Percentiles rank a stretch among this genome's conserved stretches.
Conservation (phyloP, 495 filamentous ascomycete species). For the Letharia lupina region DNA sequence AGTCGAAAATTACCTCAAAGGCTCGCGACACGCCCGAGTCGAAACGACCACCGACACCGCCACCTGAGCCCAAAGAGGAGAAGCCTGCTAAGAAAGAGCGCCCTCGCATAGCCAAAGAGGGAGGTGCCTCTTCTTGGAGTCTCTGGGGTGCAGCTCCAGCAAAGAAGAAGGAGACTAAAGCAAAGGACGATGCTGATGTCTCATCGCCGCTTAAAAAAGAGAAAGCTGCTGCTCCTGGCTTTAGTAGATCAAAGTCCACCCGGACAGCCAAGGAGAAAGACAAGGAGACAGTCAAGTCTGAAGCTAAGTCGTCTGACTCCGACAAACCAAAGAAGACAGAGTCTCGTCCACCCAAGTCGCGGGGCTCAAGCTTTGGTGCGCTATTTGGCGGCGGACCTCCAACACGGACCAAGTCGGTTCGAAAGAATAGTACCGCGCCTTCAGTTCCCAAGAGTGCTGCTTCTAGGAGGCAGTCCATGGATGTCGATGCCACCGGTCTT, state of each 20-base stretch:
- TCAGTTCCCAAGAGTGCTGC: conserved; percentile 30
- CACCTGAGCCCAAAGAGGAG: conserved; percentile 40
- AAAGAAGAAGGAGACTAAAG: conserved; percentile 40
- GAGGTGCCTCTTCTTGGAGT: conserved; percentile 46
- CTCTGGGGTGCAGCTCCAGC: conserved; percentile 48
- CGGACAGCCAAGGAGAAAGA: conserved; percentile 42
- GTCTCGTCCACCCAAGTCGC: conserved; percentile 23
- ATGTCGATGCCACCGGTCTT: conserved; percentile 40
- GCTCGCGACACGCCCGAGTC: conserved; percentile 25
- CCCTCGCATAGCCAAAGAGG: conserved; percentile 43
- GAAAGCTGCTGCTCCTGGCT: conserved; percentile 28
- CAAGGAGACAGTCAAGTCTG: conserved; percentile 40
- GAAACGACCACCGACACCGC: conserved; percentile 44
- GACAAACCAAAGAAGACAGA: conserved; percentile 43
- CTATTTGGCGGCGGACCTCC: conserved; percentile 42
- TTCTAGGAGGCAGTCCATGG: conserved; percentile 44
- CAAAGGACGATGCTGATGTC: conserved; percentile 30
- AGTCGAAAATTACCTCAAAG: conserved; percentile 20
- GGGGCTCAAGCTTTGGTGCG: conserved; percentile 33
- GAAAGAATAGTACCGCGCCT: conserved; percentile 34
- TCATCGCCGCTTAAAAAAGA: conserved; percentile 24
- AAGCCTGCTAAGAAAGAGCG: conserved; percentile 52
- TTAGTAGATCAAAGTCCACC: conserved; percentile 44
- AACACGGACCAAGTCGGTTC: conserved; percentile 41
- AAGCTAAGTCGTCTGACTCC: conserved; percentile 46